Evolutionary conservation across 1,284 basidiomycete species (phyloP).

Genomic region (Cryptococcus neoformans): DNA sequence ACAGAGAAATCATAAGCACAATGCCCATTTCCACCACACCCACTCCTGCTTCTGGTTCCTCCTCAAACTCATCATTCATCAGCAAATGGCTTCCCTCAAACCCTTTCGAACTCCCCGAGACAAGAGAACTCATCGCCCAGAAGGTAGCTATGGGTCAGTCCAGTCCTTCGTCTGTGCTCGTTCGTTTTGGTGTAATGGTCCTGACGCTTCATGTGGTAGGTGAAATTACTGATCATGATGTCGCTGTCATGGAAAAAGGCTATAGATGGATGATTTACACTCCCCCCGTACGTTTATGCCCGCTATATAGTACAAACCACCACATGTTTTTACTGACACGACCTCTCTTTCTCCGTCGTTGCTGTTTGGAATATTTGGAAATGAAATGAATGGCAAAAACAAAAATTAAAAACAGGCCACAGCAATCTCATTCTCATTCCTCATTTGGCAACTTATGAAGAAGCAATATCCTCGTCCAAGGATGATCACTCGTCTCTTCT

Average conservation of each 20-base stretch:
- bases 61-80: neutral
- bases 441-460: slow-evolving; percentile 17
- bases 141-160: slow-evolving; percentile 12
- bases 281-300: slow-evolving; percentile 8
- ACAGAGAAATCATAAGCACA: neutral
- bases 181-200: neutral
- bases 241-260: slow-evolving; percentile 16
- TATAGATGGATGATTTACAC: slow-evolving; percentile 21
- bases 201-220: slow-evolving; percentile 4
- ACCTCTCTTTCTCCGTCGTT: neutral
- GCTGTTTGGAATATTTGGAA: too few species aligned
- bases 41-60: neutral
- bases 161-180: too few species aligned
- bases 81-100: slow-evolving; percentile 11
- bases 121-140: slow-evolving; percentile 10
- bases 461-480: slow-evolving; percentile 14
- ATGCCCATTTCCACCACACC: neutral
- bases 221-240: slow-evolving; percentile 16
- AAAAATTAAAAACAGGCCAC: slow-evolving; percentile 1
- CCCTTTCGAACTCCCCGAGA: slow-evolving; percentile 18
- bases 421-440: slow-evolving; percentile 9
- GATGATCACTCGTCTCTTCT: slow-evolving; percentile 9
- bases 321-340: neutral
- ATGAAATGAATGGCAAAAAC: too few species aligned
- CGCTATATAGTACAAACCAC: neutral